phyloP scores from a whole-genome alignment of 1,139 yeast genomes.

The Candida freyschussii region DNA sequence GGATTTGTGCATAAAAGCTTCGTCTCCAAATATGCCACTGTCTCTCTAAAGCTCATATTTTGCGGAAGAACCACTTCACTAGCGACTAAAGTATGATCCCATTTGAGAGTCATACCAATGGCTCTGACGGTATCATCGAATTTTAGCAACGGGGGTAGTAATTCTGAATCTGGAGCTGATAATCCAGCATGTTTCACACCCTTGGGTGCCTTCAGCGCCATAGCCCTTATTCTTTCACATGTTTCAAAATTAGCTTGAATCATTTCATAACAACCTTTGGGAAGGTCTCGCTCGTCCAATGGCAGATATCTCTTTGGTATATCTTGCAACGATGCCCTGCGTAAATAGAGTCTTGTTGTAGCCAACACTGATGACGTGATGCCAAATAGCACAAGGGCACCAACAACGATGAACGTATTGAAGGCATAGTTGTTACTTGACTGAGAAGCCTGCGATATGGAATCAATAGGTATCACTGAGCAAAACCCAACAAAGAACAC shows the following conservation, averaged over 20 bases:
- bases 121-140: conserved; percentile 62
- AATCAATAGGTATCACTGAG: conserved; percentile 71
- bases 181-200: conserved; percentile 62
- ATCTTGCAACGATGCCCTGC: conserved; percentile 58
- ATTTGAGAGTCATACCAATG: conserved; percentile 47
- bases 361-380: conserved; percentile 44
- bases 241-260: conserved; percentile 40
- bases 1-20: conserved; percentile 20
- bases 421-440: conserved; percentile 44
- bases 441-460: conserved; percentile 58
- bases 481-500: conserved; percentile 51
- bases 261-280: conserved; percentile 39
- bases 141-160: conserved; percentile 51
- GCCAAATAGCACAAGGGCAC: conserved; percentile 61
- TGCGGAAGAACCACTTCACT: conserved; percentile 36
- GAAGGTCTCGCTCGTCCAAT: conserved; percentile 55
- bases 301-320: conserved; percentile 78
- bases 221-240: conserved; percentile 43
- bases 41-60: conserved; percentile 45
- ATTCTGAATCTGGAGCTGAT: conserved; percentile 39
- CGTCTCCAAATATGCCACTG: conserved; percentile 28
- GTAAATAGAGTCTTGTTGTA: conserved; percentile 50
- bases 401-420: conserved; percentile 70
- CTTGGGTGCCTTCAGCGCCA: conserved; percentile 45
- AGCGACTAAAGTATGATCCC: conserved; percentile 38